Conservation (phyloP, 352 stramenopile genomes). For the Pythium rhizo-oryzae region DNA sequence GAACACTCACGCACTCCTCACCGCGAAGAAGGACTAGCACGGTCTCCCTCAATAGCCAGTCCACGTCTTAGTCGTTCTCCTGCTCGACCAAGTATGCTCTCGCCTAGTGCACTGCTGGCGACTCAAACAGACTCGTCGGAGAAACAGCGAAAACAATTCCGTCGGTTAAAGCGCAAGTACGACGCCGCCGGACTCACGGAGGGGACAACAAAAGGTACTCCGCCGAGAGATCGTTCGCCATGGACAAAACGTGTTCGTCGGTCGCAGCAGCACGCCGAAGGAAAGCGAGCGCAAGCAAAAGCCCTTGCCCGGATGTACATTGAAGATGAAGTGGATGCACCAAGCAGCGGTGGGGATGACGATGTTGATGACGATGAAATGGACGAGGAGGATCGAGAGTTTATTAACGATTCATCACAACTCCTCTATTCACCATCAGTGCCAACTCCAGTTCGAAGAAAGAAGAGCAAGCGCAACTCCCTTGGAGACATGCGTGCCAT, state of each 20-base stretch:
- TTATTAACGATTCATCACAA: slow-evolving; percentile 86
- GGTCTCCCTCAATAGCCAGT: not conserved
- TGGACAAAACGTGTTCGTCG: slow-evolving; percentile 68
- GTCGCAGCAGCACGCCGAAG: slow-evolving; percentile 41
- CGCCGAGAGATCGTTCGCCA: slow-evolving; percentile 32
- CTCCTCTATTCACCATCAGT: slow-evolving; percentile 65
- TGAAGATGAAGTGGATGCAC: slow-evolving; percentile 65
- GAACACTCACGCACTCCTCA: not conserved
- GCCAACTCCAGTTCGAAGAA: slow-evolving; percentile 22
- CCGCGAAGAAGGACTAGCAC: not conserved
- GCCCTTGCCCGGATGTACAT: slow-evolving; percentile 57
- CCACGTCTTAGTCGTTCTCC: not conserved
- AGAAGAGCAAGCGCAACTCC: slow-evolving; percentile 30
- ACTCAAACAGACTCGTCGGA: slow-evolving; percentile 52
- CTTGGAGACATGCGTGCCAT: slow-evolving; percentile 74
- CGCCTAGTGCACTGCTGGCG: slow-evolving; percentile 56
- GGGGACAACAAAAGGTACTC: not conserved
- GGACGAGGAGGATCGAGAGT: slow-evolving; percentile 63
- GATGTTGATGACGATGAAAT: slow-evolving; percentile 68
- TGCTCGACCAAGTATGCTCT: slow-evolving; percentile 25
- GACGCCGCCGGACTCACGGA: slow-evolving; percentile 28
- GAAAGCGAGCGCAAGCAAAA: slow-evolving; percentile 19
- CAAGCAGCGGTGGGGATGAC: slow-evolving; percentile 43
- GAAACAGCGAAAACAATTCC: slow-evolving; percentile 65
- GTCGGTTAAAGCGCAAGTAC: slow-evolving; percentile 74